A percentile compares a stretch with the other conserved stretches of the same genome.
phyloP scores from a whole-genome alignment of 495 filamentous ascomycete species.

The Podospora didyma region DNA sequence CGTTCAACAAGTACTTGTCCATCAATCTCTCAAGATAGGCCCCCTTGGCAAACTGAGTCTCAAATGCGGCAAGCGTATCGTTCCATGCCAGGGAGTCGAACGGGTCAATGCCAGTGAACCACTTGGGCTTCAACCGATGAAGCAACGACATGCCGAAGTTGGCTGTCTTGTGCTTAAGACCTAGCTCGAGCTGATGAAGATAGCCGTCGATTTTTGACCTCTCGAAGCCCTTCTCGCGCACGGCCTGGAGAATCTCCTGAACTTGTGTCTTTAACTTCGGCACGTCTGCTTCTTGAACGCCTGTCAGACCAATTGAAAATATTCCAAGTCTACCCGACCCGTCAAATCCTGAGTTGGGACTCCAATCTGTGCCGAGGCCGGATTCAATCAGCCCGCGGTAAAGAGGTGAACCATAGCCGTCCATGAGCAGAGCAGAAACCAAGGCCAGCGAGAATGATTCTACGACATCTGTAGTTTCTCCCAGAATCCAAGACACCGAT shows the following conservation, averaged over 20 bases:
- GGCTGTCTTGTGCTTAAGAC: constrained; percentile 89
- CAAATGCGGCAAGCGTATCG: constrained; percentile 76
- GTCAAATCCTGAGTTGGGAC: constrained; percentile 89
- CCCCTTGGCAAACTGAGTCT: constrained; percentile 62
- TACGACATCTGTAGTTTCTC: constrained; percentile 71
- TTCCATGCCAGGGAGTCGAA: constrained; percentile 89
- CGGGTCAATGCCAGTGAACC: constrained; percentile 94
- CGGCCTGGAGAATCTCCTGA: constrained; percentile 60
- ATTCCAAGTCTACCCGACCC: constrained; percentile 68
- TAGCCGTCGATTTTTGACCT: constrained; percentile 86
- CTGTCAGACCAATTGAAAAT: constrained; percentile 87
- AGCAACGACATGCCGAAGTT: constrained; percentile 90
- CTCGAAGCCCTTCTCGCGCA: constrained; percentile 73
- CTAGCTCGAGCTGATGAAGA: constrained; percentile 86
- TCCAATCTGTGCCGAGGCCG: constrained; percentile 87
- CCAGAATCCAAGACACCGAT: constrained; percentile 87
- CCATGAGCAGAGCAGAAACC: constrained; percentile 74
- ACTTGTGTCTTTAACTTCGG: constrained; percentile 70
- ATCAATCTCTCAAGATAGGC: constrained; percentile 80
- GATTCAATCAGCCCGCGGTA: constrained; percentile 89
- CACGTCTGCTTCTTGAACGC: constrained; percentile 74
- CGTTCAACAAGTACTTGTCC: constrained; percentile 85
- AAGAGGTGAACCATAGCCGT: constrained; percentile 92
- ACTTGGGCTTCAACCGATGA: constrained; percentile 79
- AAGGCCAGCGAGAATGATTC: constrained; percentile 84